phyloP scores from a whole-genome alignment of 441 rosid species.

The Pelargonium myrrhifolium region DNA sequence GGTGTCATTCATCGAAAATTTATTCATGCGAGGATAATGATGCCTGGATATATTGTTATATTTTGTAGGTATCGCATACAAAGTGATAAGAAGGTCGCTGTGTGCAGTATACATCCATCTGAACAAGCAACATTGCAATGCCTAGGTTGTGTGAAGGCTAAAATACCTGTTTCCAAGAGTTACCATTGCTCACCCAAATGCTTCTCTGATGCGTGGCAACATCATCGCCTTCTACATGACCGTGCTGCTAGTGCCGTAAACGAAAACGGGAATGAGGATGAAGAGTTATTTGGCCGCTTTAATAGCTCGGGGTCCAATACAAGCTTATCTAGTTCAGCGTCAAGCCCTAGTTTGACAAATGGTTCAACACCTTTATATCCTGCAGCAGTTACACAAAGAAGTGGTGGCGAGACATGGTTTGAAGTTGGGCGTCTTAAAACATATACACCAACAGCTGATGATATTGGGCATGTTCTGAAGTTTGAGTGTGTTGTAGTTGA shows the following conservation, averaged over 20 bases:
- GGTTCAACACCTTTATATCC: constrained; percentile 87
- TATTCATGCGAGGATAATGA: background rate
- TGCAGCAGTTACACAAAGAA: constrained; percentile 62
- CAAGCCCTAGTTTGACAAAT: constrained; percentile 58
- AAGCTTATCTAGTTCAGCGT: constrained; percentile 56
- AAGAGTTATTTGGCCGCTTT: constrained; percentile 73
- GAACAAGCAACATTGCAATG: constrained; percentile 95
- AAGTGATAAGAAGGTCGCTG: constrained; percentile 82
- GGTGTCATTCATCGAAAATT: background rate
- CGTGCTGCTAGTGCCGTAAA: constrained; percentile 83
- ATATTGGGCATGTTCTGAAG: constrained; percentile 85
- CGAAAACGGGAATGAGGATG: constrained; percentile 83
- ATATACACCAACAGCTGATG: constrained; percentile 91
- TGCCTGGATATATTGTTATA: constrained; percentile 5
- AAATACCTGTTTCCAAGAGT: constrained; percentile 71
- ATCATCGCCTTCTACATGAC: constrained; percentile 88
- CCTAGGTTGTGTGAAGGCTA: constrained; percentile 86
- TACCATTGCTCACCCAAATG: constrained; percentile 94
- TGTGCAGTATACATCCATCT: constrained; percentile 90
- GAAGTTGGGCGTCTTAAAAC: constrained; percentile 91
- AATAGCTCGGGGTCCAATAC: constrained; percentile 56
- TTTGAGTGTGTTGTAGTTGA: constrained; percentile 89
- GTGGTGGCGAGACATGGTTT: constrained; percentile 83
- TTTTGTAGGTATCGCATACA: constrained; percentile 85
- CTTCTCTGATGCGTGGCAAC: constrained; percentile 98